These are phyloP conservation scores for Yamadazyma sp. DNA, from an alignment of 805 yeast genomes.

Conservation along the genomic window DNA sequence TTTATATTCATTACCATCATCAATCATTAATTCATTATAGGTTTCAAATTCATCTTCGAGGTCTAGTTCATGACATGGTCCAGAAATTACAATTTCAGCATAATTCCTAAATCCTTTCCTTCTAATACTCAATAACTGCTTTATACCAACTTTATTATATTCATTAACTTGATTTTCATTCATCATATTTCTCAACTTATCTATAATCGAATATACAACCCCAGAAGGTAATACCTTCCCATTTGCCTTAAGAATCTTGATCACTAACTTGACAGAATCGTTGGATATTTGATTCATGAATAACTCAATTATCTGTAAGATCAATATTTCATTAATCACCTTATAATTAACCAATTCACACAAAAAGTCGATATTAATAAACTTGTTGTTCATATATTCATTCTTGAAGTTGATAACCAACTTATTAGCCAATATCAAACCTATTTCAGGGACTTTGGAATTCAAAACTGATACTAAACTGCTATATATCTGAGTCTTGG, in stretches of 20 bases:
- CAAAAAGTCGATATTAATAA: constrained; percentile 48
- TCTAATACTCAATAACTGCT: constrained; percentile 41
- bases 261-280: constrained; percentile 54
- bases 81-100: constrained; percentile 6
- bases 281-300: constrained; percentile 44
- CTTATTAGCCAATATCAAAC: constrained; percentile 53
- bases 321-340: constrained; percentile 38
- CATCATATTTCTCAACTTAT: constrained; percentile 56
- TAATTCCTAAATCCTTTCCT: constrained; percentile 11
- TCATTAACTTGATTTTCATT: constrained; percentile 48
- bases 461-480: constrained; percentile 59
- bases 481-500: constrained; percentile 49
- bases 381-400: constrained; percentile 46
- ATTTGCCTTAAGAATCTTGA: constrained; percentile 44
- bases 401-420: constrained; percentile 57
- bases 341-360: constrained; percentile 62
- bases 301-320: constrained; percentile 34
- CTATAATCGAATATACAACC: constrained; percentile 52
- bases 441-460: constrained; percentile 66
- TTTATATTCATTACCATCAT: constrained; percentile 49
- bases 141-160: constrained; percentile 45
- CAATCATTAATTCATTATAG: constrained; percentile 37
- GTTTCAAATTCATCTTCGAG: constrained; percentile 51
- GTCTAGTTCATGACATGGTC: constrained; percentile 43
- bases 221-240: constrained; percentile 52